phyloP scores from a whole-genome alignment of 2,329 filamentous ascomycete genomes.

The Aspergillus quadricinctus region DNA sequence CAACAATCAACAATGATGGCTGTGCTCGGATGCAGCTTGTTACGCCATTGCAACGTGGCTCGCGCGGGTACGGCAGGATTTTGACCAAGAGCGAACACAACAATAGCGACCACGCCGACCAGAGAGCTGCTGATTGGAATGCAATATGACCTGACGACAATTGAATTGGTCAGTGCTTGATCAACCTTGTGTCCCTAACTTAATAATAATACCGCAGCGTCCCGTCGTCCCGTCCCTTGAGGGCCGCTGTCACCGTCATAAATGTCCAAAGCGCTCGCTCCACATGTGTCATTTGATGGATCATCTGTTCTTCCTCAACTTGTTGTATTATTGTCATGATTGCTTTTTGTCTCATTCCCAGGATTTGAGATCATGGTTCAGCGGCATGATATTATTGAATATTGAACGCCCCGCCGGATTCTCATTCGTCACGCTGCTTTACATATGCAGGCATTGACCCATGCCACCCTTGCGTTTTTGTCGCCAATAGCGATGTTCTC shows the following conservation, averaged over 20 bases:
- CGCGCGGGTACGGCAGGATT: conserved; percentile 8
- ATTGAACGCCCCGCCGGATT: not conserved
- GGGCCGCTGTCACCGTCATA: not conserved
- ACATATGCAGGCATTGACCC: conserved; percentile 8
- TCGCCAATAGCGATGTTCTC: conserved; percentile 3
- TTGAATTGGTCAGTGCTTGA: not conserved
- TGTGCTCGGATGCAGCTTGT: not conserved
- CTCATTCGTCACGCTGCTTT: conserved; percentile 7
- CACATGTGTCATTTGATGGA: not conserved
- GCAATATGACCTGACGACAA: not conserved
- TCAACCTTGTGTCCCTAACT: not conserved
- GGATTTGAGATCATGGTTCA: not conserved
- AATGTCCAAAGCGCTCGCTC: not conserved
- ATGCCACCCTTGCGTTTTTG: conserved; percentile 17
- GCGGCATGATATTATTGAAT: not conserved
- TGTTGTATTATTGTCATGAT: not conserved
- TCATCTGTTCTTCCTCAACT: not conserved
- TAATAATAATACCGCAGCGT: not conserved
- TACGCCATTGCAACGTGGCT: conserved; percentile 16
- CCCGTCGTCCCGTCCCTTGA: not conserved
- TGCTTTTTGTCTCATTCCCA: not conserved
- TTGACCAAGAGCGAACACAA: conserved; percentile 1
- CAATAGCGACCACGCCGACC: not conserved
- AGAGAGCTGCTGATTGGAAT: not conserved
- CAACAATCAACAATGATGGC: not conserved